Percentiles rank a stretch among this genome's conserved stretches.
Evolutionary conservation across 352 stramenopile species (phyloP).

Genomic region (Phytopythium oedochilum): DNA sequence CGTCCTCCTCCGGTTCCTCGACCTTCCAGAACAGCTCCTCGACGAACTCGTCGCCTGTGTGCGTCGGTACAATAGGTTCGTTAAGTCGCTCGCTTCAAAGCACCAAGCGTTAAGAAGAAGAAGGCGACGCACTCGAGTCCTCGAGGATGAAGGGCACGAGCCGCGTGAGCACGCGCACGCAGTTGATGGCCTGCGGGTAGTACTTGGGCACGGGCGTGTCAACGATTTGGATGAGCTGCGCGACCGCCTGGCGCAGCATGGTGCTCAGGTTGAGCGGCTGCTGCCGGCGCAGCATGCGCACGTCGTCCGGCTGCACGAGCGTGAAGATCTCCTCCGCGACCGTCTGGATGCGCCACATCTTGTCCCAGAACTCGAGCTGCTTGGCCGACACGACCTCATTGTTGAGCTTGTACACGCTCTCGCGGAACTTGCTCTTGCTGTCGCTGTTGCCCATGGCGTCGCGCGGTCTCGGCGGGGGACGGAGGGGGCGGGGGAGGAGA

Average conservation of each 20-base stretch:
- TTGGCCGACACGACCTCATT: slow-evolving; percentile 83
- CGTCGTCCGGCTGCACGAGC: slow-evolving; percentile 86
- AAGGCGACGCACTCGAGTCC: slow-evolving; percentile 28
- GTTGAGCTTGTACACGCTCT: slow-evolving; percentile 90
- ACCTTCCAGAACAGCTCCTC: slow-evolving; percentile 79
- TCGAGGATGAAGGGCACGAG: slow-evolving; percentile 86
- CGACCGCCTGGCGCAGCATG: slow-evolving; percentile 77
- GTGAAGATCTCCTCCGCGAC: slow-evolving; percentile 88
- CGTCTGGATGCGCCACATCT: slow-evolving; percentile 85
- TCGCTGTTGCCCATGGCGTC: slow-evolving; percentile 80
- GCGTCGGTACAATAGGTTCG: background rate
- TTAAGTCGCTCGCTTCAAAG: background rate
- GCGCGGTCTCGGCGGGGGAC: too few relatives aligned
- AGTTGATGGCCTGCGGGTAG: slow-evolving; percentile 84
- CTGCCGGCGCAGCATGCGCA: slow-evolving; percentile 85
- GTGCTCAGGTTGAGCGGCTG: slow-evolving; percentile 78
- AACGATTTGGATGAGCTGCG: slow-evolving; percentile 83
- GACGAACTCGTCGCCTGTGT: slow-evolving; percentile 65
- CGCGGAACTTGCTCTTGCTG: slow-evolving; percentile 90
- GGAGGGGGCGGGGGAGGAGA: background rate
- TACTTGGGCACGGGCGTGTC: slow-evolving; percentile 87
- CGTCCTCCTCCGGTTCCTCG: slow-evolving; percentile 15
- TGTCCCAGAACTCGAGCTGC: slow-evolving; percentile 90
- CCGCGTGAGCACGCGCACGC: slow-evolving; percentile 74
- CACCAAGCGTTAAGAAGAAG: too few relatives aligned